Conservation (phyloP, 2,329 filamentous ascomycete genomes). For the Colletotrichum salicis region DNA sequence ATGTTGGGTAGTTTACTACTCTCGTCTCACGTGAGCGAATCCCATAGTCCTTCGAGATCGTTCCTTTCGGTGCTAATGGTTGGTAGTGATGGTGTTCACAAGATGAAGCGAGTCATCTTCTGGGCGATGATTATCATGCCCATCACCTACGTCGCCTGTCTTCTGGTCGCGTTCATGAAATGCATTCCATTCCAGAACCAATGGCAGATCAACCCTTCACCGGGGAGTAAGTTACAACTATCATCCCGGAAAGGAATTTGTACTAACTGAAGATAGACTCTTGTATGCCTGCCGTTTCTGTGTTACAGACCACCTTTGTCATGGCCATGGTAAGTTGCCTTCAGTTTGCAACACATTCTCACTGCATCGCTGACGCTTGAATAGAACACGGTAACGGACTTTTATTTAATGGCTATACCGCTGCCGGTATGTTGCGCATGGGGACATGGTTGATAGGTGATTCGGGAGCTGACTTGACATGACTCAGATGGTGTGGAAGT, state of each 20-base stretch:
- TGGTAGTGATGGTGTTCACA: constrained; percentile 13
- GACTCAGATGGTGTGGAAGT: constrained; percentile 24
- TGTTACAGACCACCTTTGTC: constrained; percentile 23
- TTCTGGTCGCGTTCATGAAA: constrained; percentile 54
- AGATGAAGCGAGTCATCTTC: constrained; percentile 23
- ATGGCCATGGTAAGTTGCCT: constrained; percentile 12
- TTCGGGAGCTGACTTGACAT: not conserved
- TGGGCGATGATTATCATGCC: constrained; percentile 23
- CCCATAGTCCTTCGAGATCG: not conserved
- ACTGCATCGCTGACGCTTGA: not conserved
- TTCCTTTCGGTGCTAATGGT: not conserved
- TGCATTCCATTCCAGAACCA: constrained; percentile 55
- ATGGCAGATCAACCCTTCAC: constrained; percentile 59
- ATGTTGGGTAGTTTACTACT: constrained; percentile 63
- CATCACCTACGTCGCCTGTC: constrained; percentile 13
- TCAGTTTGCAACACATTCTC: not conserved
- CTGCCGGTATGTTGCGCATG: not conserved
- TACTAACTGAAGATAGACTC: constrained; percentile 1
- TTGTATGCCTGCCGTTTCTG: constrained; percentile 15
- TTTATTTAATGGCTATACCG: constrained; percentile 25
- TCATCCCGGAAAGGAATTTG: fast-evolving
- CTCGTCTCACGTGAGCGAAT: constrained; percentile 56
- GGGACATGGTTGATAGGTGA: too few relatives aligned
- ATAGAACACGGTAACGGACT: constrained; percentile 20
- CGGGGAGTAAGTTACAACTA: not conserved